A percentile compares a stretch with the other conserved stretches of the same genome.
These are phyloP conservation scores for Coniochaeta sp. DNA, from an alignment of 2,329 filamentous ascomycete genomes.

Conservation along the genomic window DNA sequence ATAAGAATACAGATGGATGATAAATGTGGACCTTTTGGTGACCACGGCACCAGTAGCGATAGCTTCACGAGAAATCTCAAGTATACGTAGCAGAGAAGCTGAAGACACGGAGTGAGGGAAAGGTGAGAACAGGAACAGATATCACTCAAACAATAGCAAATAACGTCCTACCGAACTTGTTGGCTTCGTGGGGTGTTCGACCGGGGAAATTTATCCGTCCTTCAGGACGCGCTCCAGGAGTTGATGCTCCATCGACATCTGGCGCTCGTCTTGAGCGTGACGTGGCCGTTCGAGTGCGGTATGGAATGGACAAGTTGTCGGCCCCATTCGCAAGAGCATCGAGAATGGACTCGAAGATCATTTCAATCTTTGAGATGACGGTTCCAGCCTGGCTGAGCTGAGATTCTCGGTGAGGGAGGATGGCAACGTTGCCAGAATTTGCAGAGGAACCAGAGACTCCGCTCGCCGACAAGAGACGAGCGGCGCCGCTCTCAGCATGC, in stretches of 20 bases:
- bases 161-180: constrained; percentile 39
- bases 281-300: constrained; percentile 24
- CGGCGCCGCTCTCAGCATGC: background rate
- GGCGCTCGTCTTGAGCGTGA: constrained; percentile 1
- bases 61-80: constrained; percentile 53
- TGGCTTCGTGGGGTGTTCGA: constrained; percentile 34
- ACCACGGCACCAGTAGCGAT: constrained; percentile 44
- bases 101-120: background rate
- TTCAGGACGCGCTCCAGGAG: constrained; percentile 1
- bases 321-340: constrained; percentile 35
- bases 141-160: background rate
- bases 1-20: constrained; percentile 33
- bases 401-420: background rate
- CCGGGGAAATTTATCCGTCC: constrained; percentile 35
- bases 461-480: background rate
- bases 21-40: constrained; percentile 48
- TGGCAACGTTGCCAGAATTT: background rate
- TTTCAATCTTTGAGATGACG: constrained; percentile 46
- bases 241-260: background rate
- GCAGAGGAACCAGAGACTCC: background rate
- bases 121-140: background rate
- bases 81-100: constrained; percentile 51
- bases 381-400: constrained; percentile 10
- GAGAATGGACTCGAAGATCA: constrained; percentile 42
- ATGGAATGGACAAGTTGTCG: constrained; percentile 36